Conservation (phyloP, 2,329 filamentous ascomycete species). For the Ophiostoma ips region DNA sequence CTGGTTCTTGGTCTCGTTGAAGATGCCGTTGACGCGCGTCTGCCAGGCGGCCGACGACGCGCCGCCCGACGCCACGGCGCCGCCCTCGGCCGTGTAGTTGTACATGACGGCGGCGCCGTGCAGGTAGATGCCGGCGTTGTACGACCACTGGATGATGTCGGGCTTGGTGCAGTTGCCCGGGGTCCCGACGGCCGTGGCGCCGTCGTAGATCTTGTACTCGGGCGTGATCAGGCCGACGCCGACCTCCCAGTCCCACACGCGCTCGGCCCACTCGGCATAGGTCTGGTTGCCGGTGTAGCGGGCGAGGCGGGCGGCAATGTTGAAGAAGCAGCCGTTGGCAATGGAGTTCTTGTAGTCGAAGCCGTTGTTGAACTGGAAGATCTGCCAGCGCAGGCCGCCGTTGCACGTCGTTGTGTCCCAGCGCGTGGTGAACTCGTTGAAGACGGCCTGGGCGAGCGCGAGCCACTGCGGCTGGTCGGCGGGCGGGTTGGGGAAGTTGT, state of each 20-base stretch:
- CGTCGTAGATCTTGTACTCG: constrained; percentile 44
- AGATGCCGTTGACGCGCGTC: constrained; percentile 42
- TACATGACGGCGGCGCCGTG: constrained; percentile 48
- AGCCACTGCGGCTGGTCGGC: constrained; percentile 56
- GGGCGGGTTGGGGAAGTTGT: constrained; percentile 56
- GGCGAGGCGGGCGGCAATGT: constrained; percentile 55
- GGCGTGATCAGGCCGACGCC: constrained; percentile 40
- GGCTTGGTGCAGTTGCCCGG: constrained; percentile 32
- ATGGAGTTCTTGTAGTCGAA: constrained; percentile 56
- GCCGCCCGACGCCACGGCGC: constrained; percentile 21
- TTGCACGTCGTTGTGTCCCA: constrained; percentile 55
- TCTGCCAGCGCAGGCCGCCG: constrained; percentile 76
- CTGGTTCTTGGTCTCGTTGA: constrained; percentile 32
- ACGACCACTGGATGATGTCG: constrained; percentile 51
- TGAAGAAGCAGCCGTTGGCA: constrained; percentile 57
- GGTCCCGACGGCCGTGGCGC: constrained; percentile 28
- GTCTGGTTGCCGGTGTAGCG: constrained; percentile 67
- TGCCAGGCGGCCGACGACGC: constrained; percentile 33
- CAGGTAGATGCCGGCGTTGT: constrained; percentile 54
- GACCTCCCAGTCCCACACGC: constrained; percentile 52
- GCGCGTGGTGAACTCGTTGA: constrained; percentile 59
- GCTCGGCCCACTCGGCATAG: constrained; percentile 63
- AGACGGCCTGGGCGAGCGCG: constrained; percentile 63
- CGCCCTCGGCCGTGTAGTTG: constrained; percentile 39
- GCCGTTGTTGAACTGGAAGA: constrained; percentile 63